Percentiles rank a stretch among this genome's conserved stretches.
Evolutionary conservation across 2,329 filamentous ascomycete species (phyloP).

Genomic region (Ophiocordyceps camponoti-floridani): DNA sequence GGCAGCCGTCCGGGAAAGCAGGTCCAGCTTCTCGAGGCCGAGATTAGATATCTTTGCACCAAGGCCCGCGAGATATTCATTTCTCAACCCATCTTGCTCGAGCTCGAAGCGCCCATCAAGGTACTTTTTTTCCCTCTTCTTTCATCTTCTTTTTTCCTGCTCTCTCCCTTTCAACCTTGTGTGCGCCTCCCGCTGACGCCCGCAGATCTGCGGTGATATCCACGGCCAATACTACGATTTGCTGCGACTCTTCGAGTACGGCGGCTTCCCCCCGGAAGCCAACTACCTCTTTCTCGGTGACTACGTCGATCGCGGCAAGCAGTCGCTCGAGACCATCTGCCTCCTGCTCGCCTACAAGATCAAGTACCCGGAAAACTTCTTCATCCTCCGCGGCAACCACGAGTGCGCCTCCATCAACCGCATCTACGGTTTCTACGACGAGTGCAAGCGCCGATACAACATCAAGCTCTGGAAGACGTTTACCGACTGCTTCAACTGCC

Average conservation of each 20-base stretch:
- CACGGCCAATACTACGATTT: conserved; percentile 99
- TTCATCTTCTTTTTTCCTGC: background rate
- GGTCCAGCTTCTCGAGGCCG: conserved; percentile 87
- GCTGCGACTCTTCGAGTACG: conserved; percentile 92
- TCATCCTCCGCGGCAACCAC: conserved; percentile 95
- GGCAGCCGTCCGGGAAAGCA: conserved; percentile 97
- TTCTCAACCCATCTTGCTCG: conserved; percentile 91
- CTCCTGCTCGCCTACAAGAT: conserved; percentile 96
- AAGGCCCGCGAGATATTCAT: conserved; percentile 99
- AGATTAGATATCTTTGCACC: conserved; percentile 94
- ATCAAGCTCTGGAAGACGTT: conserved; percentile 99
- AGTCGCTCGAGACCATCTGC: conserved; percentile 97
- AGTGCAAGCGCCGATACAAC: conserved; percentile 98
- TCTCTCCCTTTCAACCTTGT: background rate
- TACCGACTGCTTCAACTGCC: conserved; percentile 97
- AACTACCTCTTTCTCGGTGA: conserved; percentile 99
- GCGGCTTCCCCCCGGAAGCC: conserved; percentile 92
- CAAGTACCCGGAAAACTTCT: conserved; percentile 99
- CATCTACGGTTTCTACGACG: conserved; percentile 99
- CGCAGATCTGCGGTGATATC: conserved; percentile 94
- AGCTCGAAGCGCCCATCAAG: conserved; percentile 98
- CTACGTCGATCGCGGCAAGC: conserved; percentile 97
- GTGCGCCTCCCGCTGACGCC: conserved; percentile 2
- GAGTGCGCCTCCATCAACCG: conserved; percentile 98
- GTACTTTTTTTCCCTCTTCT: conserved; percentile 26